These are phyloP conservation scores for Balamuthia mandrillaris DNA, from an alignment of 208 protist genomes.

Conservation along the genomic window DNA sequence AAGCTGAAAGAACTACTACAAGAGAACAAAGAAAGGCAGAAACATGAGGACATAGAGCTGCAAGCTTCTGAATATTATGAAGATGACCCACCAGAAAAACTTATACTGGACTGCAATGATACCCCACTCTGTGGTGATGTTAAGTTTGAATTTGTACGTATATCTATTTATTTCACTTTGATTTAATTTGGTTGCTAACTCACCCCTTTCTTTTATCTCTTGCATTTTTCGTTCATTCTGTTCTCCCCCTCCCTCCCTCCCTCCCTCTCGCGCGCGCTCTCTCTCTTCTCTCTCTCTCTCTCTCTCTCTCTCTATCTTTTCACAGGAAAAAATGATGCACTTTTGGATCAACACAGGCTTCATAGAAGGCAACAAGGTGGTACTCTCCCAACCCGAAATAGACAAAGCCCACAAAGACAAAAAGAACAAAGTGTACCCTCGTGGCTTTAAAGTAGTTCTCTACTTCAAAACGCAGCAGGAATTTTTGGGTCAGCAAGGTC, in stretches of 20 bases:
- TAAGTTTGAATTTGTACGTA: neutral
- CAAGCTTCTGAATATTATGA: neutral
- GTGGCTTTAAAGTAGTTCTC: neutral
- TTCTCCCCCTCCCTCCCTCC: too few species aligned
- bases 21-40: neutral
- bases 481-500: neutral
- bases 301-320: too few species aligned
- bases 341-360: conserved; percentile 6
- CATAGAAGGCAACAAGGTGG: neutral
- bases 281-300: too few species aligned
- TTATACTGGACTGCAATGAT: neutral
- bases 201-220: too few species aligned
- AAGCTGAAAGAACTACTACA: neutral
- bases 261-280: too few species aligned
- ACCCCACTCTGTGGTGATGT: neutral
- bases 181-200: too few species aligned
- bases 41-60: neutral
- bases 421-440: neutral
- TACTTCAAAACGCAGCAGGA: neutral
- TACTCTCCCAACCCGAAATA: neutral
- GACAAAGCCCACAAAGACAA: conserved; percentile 2
- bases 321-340: neutral
- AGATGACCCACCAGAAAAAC: neutral
- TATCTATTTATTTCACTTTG: too few species aligned
- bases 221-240: too few species aligned